phyloP scores from a whole-genome alignment of 1,284 basidiomycete species.

The Pseudozyma sp. region DNA sequence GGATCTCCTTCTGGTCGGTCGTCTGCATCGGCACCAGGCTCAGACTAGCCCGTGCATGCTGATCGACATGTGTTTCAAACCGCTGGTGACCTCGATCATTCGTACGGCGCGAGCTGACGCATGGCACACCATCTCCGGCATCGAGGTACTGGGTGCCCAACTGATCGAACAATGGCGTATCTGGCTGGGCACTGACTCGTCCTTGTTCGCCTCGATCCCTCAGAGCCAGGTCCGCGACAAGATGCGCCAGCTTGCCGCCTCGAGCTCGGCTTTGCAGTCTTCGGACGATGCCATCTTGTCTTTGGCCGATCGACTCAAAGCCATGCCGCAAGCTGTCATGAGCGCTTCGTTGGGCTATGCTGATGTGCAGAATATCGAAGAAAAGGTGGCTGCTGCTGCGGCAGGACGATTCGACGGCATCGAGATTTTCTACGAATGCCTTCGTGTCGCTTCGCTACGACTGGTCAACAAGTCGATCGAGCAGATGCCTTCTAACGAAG shows the following conservation, averaged over 20 bases:
- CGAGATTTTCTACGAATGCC: constrained; percentile 27
- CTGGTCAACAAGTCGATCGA: constrained; percentile 6
- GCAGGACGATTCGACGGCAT: constrained; percentile 6
- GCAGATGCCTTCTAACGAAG: constrained; percentile 5
- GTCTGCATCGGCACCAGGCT: constrained; percentile 10
- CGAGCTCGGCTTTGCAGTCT: constrained; percentile 9
- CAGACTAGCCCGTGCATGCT: constrained; percentile 12
- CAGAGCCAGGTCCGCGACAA: constrained; percentile 13
- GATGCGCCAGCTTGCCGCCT: constrained; percentile 9
- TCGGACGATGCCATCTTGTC: neutral
- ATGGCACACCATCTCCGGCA: constrained; percentile 12
- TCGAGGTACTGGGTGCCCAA: constrained; percentile 12
- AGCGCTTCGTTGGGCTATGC: constrained; percentile 15
- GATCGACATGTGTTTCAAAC: constrained; percentile 19
- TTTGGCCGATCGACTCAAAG: constrained; percentile 5
- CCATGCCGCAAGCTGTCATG: constrained; percentile 8
- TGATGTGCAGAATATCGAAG: constrained; percentile 8
- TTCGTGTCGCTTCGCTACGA: constrained; percentile 13
- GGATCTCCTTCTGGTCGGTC: constrained; percentile 8
- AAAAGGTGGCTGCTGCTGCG: constrained; percentile 10
- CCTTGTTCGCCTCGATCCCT: constrained; percentile 10
- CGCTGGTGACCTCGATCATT: constrained; percentile 12
- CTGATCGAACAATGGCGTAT: constrained; percentile 17
- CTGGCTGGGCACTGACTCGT: constrained; percentile 10
- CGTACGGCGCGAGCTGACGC: constrained; percentile 6